Percentiles rank a stretch among this genome's conserved stretches.
These are phyloP conservation scores for Suillus bovinus DNA, from an alignment of 768 basidiomycete species.

Conservation along the genomic window DNA sequence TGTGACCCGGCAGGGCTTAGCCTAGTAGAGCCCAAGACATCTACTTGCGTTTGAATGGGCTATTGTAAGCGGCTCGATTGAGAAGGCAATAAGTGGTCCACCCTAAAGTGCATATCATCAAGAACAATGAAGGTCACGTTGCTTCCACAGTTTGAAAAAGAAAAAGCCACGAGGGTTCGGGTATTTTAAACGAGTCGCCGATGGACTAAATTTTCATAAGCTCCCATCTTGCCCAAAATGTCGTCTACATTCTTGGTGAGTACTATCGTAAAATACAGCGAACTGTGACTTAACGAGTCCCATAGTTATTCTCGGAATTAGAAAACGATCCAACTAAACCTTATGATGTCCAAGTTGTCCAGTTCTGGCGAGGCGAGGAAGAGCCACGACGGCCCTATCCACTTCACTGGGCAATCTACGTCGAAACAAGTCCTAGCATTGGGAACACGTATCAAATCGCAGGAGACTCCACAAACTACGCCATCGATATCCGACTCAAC, in stretches of 20 bases:
- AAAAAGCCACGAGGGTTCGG: not conserved
- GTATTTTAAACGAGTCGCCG: not conserved
- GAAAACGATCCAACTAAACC: conserved; percentile 16
- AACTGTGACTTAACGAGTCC: not conserved
- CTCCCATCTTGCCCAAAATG: too few relatives aligned
- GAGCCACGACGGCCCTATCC: conserved; percentile 12
- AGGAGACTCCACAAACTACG: conserved; percentile 23
- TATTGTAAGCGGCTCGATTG: too few relatives aligned
- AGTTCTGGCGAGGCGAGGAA: conserved; percentile 26
- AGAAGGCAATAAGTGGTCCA: not conserved
- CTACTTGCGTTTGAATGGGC: not conserved
- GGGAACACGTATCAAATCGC: conserved; percentile 31
- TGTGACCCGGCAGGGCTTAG: too few relatives aligned
- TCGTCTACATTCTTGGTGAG: not conserved
- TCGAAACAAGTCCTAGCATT: conserved; percentile 17
- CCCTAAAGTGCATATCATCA: not conserved
- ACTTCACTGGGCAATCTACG: conserved; percentile 31
- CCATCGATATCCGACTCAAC: conserved; percentile 12
- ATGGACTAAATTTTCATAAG: not conserved
- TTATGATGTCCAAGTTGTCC: conserved; percentile 27
- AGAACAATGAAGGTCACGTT: not conserved
- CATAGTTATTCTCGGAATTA: conserved; percentile 1
- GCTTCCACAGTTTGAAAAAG: not conserved
- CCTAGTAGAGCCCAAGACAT: too few relatives aligned
- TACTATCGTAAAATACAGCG: not conserved